These are phyloP conservation scores for Pezicula neosporulosa DNA, from an alignment of 2,329 filamentous ascomycete species.

Conservation along the genomic window DNA sequence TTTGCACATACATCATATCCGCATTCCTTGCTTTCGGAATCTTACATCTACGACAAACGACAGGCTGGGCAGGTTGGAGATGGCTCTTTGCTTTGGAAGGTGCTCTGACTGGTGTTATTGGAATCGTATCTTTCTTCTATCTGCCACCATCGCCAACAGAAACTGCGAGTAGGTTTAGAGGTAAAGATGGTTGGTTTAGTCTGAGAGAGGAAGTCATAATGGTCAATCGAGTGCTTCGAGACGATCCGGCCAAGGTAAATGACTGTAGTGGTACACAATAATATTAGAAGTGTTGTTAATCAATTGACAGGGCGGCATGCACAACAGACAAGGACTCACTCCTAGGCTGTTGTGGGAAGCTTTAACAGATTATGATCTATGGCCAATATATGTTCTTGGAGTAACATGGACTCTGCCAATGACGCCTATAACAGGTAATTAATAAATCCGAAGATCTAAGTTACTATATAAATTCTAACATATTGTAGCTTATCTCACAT, in stretches of 20 bases:
- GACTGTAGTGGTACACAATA: too few relatives aligned
- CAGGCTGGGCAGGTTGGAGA: constrained; percentile 52
- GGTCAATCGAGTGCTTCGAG: constrained; percentile 54
- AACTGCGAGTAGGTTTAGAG: constrained; percentile 54
- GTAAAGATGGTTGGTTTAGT: constrained; percentile 57
- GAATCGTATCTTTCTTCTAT: constrained; percentile 48
- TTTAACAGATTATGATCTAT: constrained; percentile 49
- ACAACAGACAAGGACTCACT: constrained; percentile 44
- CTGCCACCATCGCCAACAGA: constrained; percentile 58
- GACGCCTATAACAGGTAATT: constrained; percentile 32
- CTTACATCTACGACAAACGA: constrained; percentile 48
- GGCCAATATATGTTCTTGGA: constrained; percentile 39
- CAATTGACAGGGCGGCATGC: constrained; percentile 29
- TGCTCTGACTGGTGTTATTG: constrained; percentile 46
- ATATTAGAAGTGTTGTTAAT: too few relatives aligned
- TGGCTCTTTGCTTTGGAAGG: constrained; percentile 46
- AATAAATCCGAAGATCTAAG: too few relatives aligned
- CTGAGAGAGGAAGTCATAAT: constrained; percentile 63
- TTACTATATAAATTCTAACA: too few relatives aligned
- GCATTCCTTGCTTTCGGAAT: constrained; percentile 56
- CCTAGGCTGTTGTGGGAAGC: constrained; percentile 39
- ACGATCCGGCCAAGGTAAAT: constrained; percentile 43
- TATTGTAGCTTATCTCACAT: constrained; percentile 47
- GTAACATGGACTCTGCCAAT: constrained; percentile 48
- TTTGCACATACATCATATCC: constrained; percentile 45